Evolutionary conservation across 2,329 filamentous ascomycete species (phyloP).

Genomic region (Trichoderma atrobrunneum): DNA sequence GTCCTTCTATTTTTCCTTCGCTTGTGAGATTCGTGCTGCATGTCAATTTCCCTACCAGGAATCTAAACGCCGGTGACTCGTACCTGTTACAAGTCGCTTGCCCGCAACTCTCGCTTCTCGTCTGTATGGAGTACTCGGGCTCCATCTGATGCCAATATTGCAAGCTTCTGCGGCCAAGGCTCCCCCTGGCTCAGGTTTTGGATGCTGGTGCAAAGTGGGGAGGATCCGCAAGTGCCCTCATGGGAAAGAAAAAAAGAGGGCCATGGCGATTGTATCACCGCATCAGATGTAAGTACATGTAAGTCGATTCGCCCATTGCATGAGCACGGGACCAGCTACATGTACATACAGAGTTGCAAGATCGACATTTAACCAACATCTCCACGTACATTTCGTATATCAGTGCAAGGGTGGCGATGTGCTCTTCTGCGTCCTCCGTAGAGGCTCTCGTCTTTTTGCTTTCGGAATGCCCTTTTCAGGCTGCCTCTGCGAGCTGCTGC

Average conservation of each 20-base stretch:
- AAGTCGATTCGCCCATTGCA: conserved; percentile 4
- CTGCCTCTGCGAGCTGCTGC: background rate
- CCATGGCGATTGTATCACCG: background rate
- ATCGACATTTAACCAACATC: conserved; percentile 6
- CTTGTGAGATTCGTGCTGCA: background rate
- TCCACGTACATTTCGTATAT: background rate
- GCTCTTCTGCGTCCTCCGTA: background rate
- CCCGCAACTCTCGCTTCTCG: background rate
- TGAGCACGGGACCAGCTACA: conserved; percentile 9
- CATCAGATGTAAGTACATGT: background rate
- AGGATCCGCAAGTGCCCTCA: background rate
- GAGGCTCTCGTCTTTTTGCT: background rate
- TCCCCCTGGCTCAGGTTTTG: background rate
- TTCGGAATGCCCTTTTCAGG: background rate
- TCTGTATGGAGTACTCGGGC: background rate
- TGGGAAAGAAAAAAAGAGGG: background rate
- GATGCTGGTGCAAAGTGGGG: background rate
- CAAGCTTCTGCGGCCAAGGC: background rate
- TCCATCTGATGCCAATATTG: background rate
- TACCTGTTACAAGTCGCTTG: background rate
- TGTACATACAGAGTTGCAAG: background rate
- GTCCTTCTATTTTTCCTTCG: background rate
- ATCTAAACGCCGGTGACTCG: background rate
- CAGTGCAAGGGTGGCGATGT: background rate
- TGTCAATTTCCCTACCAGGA: background rate